These are phyloP conservation scores for Exophiala xenobiotica DNA, from an alignment of 2,329 filamentous ascomycete species.

Conservation along the genomic window DNA sequence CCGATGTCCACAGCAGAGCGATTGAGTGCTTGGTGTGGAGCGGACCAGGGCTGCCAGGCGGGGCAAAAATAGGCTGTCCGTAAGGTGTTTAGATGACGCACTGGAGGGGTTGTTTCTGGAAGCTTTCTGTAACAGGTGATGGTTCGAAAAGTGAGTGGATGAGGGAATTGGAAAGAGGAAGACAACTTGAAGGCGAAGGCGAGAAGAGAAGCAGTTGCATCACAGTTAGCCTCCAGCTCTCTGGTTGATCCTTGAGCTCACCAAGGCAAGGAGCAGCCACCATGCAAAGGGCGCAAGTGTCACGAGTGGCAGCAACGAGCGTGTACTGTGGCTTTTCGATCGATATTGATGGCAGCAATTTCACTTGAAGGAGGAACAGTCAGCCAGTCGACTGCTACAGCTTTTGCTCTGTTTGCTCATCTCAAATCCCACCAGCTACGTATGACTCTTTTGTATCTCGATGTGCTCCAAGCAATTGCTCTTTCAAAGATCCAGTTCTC, in stretches of 20 bases:
- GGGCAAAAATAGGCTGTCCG: slow-evolving; percentile 7
- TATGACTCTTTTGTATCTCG: too few species aligned
- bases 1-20: slow-evolving; percentile 3
- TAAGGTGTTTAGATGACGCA: slow-evolving; percentile 23
- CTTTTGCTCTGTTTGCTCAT: too few species aligned
- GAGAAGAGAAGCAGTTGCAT: not conserved
- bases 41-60: slow-evolving; percentile 13
- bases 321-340: not conserved
- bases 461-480: too few species aligned
- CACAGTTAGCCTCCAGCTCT: slow-evolving; percentile 1
- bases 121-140: slow-evolving; percentile 13
- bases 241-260: not conserved
- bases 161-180: not conserved
- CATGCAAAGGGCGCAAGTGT: not conserved
- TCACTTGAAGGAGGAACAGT: too few species aligned
- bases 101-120: slow-evolving; percentile 16
- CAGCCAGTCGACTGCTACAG: too few species aligned
- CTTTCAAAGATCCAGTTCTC: too few species aligned
- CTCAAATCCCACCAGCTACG: too few species aligned
- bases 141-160: slow-evolving; percentile 3
- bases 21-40: slow-evolving; percentile 14
- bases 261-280: not conserved
- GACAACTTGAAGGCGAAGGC: slow-evolving; percentile 1
- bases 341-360: too few species aligned
- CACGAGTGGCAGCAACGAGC: not conserved